Conservation (phyloP, 805 yeast species). For the Starmera amethionina region DNA sequence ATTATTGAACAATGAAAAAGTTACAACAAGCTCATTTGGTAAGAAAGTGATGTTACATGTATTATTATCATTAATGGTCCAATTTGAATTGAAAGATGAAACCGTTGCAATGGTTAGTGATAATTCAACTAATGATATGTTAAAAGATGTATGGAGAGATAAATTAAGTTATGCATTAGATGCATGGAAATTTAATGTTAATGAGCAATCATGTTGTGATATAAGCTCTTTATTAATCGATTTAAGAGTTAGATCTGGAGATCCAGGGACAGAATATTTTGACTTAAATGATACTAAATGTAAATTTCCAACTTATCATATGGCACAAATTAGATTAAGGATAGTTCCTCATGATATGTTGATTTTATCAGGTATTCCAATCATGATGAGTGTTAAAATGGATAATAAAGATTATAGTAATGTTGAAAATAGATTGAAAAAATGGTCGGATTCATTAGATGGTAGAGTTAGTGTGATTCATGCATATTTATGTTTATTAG, state of each 20-base stretch:
- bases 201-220: conserved; percentile 4
- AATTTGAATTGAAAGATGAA: conserved; percentile 53
- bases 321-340: conserved; percentile 56
- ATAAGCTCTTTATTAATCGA: conserved; percentile 1
- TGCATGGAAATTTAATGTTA: conserved; percentile 35
- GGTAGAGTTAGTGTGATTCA: conserved; percentile 47
- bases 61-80: conserved; percentile 48
- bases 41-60: conserved; percentile 55
- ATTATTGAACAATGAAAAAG: conserved; percentile 15
- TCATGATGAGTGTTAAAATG: conserved; percentile 56
- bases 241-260: conserved; percentile 2
- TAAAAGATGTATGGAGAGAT: conserved; percentile 44
- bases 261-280: conserved; percentile 19
- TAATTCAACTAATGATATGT: neutral
- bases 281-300: conserved; percentile 31
- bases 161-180: conserved; percentile 54
- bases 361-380: conserved; percentile 66
- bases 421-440: conserved; percentile 32
- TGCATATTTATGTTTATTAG: conserved; percentile 45
- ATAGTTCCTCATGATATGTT: conserved; percentile 64
- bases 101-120: conserved; percentile 2
- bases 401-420: conserved; percentile 33
- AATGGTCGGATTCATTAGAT: conserved; percentile 20
- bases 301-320: conserved; percentile 52
- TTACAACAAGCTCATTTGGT: conserved; percentile 35